phyloP scores from a whole-genome alignment of 441 rosid species.

The Aleurites moluccanus region DNA sequence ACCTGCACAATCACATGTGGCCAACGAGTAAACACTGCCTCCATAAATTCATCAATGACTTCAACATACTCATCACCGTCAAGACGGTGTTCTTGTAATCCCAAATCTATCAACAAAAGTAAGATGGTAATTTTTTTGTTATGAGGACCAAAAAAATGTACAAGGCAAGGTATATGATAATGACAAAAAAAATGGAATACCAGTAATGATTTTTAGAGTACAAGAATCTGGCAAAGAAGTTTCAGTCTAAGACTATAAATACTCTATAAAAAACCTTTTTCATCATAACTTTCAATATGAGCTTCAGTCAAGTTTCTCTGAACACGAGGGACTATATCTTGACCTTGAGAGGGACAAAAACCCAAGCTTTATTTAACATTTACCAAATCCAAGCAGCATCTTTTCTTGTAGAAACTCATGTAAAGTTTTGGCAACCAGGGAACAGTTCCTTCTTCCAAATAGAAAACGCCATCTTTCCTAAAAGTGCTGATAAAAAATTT shows the following conservation, averaged over 20 bases:
- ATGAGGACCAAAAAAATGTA: not conserved
- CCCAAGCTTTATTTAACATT: not conserved
- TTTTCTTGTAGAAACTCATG: not conserved
- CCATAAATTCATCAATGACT: constrained; percentile 97
- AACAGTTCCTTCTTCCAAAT: not conserved
- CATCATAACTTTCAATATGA: not conserved
- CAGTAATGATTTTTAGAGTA: not conserved
- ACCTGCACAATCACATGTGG: constrained; percentile 99
- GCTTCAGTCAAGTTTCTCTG: constrained; percentile 1
- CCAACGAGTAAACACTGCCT: constrained; percentile 99
- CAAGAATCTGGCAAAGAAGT: not conserved
- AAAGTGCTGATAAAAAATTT: not conserved
- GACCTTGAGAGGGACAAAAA: not conserved
- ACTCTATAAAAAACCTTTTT: not conserved
- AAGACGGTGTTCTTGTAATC: constrained; percentile 88
- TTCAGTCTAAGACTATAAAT: constrained; percentile 11
- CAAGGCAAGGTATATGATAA: constrained; percentile 11
- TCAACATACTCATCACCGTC: constrained; percentile 77
- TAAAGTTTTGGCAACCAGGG: not conserved
- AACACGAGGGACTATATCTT: not conserved
- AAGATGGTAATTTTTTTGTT: constrained; percentile 9
- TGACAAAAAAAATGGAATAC: constrained; percentile 3
- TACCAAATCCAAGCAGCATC: not conserved
- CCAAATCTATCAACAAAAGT: constrained; percentile 67
- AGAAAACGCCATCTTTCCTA: not conserved